Evolutionary conservation across 2,329 filamentous ascomycete species (phyloP).

Genomic region (Aureobasidium sp.): DNA sequence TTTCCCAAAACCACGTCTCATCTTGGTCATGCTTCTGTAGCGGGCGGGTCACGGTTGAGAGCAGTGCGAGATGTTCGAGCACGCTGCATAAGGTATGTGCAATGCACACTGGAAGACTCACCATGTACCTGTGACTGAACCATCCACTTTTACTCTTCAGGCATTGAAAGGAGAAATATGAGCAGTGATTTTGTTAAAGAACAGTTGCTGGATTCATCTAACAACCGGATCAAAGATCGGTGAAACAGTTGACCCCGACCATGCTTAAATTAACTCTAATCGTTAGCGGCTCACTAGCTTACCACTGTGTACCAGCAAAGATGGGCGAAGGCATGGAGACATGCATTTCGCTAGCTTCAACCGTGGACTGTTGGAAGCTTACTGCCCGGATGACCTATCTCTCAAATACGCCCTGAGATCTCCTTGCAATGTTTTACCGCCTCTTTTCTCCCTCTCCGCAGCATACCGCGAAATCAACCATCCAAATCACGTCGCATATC

Average conservation of each 20-base stretch:
- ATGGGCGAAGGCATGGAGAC: not conserved
- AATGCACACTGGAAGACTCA: not conserved
- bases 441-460: not conserved
- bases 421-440: not conserved
- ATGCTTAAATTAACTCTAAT: constrained; percentile 23
- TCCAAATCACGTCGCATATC: no score
- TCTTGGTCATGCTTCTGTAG: constrained; percentile 16
- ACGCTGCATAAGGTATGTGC: not conserved
- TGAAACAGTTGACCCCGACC: constrained; percentile 14
- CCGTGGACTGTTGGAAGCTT: constrained; percentile 18
- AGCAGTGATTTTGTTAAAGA: constrained; percentile 3
- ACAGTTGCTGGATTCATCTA: not conserved
- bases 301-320: constrained; percentile 2
- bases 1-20: not conserved
- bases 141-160: not conserved
- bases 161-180: no score
- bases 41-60: not conserved
- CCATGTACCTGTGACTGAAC: not conserved
- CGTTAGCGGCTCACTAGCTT: constrained; percentile 12
- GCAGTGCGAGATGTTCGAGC: not conserved
- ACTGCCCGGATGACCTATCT: constrained; percentile 9
- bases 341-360: constrained; percentile 18
- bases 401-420: not conserved
- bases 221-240: constrained; percentile 7
- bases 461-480: not conserved